These are phyloP conservation scores for Candida berthetii DNA, from an alignment of 805 yeast genomes.

Conservation along the genomic window DNA sequence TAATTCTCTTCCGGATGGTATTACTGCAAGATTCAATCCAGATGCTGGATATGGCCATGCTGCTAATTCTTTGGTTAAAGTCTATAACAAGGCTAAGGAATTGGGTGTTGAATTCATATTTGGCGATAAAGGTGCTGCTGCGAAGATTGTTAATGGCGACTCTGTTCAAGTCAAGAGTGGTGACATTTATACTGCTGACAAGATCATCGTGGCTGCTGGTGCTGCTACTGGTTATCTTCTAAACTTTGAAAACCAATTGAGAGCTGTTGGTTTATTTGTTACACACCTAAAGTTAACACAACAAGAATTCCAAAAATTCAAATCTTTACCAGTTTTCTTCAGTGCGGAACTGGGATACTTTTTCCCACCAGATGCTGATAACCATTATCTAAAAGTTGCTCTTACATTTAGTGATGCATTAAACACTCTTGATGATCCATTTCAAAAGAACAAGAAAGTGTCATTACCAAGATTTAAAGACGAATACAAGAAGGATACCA, in stretches of 20 bases:
- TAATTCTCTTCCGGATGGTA: constrained; percentile 17
- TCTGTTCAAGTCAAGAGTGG: constrained; percentile 22
- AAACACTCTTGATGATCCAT: constrained; percentile 16
- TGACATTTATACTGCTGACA: constrained; percentile 16
- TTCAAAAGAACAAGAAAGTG: constrained; percentile 5
- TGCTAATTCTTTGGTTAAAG: constrained; percentile 27
- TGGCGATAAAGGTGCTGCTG: constrained; percentile 24
- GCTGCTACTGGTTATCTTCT: constrained; percentile 30
- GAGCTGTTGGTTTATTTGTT: constrained; percentile 31
- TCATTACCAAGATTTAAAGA: constrained; percentile 30
- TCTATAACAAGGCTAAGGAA: constrained; percentile 21
- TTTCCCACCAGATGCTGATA: constrained; percentile 38
- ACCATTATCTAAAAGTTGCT: constrained; percentile 31
- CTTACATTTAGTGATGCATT: constrained; percentile 22
- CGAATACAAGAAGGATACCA: constrained; percentile 23
- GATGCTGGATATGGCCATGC: constrained; percentile 38
- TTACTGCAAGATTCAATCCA: constrained; percentile 29
- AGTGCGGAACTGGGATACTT: constrained; percentile 37
- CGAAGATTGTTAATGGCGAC: constrained; percentile 6
- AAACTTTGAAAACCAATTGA: constrained; percentile 23
- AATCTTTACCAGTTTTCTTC: constrained; percentile 35
- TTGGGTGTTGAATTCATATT: constrained; percentile 29
- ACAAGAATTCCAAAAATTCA: constrained; percentile 27
- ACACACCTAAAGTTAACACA: constrained; percentile 30
- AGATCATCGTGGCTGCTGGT: constrained; percentile 28